phyloP scores from a whole-genome alignment of 257 asterid species.

The Solanum peruvianum region DNA sequence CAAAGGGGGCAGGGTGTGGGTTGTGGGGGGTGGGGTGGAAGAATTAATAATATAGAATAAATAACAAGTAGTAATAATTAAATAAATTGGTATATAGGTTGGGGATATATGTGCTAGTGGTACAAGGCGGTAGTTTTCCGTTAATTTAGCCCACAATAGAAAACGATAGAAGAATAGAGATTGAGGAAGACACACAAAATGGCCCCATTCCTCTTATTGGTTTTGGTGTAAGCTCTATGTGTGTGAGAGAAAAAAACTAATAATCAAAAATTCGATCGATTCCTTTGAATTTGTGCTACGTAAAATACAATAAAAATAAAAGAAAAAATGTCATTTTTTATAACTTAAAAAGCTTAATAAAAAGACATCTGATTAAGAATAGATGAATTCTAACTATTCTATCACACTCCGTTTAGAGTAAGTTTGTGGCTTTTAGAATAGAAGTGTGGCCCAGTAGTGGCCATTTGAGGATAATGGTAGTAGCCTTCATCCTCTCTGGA shows the following conservation, averaged over 20 bases:
- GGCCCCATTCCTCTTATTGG: constrained; percentile 20
- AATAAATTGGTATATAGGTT: neutral
- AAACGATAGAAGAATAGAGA: constrained; percentile 32
- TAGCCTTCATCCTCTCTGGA: constrained; percentile 29
- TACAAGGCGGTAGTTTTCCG: constrained; percentile 14
- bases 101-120: constrained; percentile 3
- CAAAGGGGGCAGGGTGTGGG: neutral
- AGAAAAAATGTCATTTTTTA: fast-evolving
- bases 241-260: neutral
- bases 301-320: neutral
- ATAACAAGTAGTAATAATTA: neutral
- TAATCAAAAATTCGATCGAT: neutral
- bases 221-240: constrained; percentile 4
- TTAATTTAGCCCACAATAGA: constrained; percentile 23
- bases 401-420: neutral
- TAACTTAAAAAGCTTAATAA: neutral
- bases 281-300: neutral
- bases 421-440: neutral
- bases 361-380: neutral
- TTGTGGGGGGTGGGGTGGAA: neutral
- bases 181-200: constrained; percentile 9
- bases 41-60: neutral
- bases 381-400: neutral
- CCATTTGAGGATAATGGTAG: constrained; percentile 2
- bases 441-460: neutral